Evolutionary conservation across 2,329 filamentous ascomycete genomes (phyloP), one percentile per base, ranked within the genome.

Genomic region (Calonectria leucothoes): DNA sequence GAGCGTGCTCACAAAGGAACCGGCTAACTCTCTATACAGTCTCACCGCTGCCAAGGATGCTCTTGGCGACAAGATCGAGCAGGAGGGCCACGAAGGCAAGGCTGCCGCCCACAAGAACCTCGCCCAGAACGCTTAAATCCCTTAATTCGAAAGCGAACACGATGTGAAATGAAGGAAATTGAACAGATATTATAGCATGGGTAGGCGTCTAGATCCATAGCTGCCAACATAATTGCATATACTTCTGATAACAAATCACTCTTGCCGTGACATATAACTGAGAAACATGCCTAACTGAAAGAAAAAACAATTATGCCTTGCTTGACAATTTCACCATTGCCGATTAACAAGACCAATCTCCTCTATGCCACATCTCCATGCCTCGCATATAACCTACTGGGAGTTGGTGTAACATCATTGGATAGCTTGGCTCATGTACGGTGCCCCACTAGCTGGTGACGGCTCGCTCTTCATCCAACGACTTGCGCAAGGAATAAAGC

Each of bases 11-110:
- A 33, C 20, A 8, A 8, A 59, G 35, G 5, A 51, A n/a, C 6
- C 31, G 11, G n/a, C 83, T 86, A 82, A 87, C 75, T 71, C 10
- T 23, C 6, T 3, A 31, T 48, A 0, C 42, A 89, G 88, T 74
- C 79, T 84, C 73, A 81, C 83, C 23, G 88, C 88, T 25, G 85
- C 87, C 77, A 88, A 88, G 84, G 87, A 89, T 57, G 88, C 88
- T 66, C 55, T 89, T 11, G 82, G 84, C 29, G 88, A 89, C 84
- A 89, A 89, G 85, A 20, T 87, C 25, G 82, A 88, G 74, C 82
- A 87, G 84, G 61, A 74, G 31, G 71, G 73, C 66, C 86, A 87
- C 80, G 81, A 86, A 51, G 77, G 77, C 79, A 87, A 87, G 83
- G 85, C 85, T 25, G 82, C 85, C 4, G 85, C 81, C 67, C 84